phyloP scores from a whole-genome alignment of 1,139 yeast genomes.

The Geotrichum klebahnii region DNA sequence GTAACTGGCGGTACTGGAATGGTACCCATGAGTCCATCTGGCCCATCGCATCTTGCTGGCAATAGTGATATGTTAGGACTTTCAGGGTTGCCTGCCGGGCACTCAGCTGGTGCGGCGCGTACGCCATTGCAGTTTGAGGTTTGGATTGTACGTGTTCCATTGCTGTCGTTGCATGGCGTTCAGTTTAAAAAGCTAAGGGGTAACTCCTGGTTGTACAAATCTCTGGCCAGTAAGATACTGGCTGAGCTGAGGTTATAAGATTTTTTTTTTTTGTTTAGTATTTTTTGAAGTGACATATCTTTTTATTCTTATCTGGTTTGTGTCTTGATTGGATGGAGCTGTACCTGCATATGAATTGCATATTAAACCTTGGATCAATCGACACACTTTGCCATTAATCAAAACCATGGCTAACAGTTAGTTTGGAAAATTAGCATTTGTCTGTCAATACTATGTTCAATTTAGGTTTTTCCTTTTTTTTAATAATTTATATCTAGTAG shows the following conservation, averaged over 20 bases:
- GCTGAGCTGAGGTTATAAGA: constrained; percentile 59
- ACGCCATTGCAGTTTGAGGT: constrained; percentile 82
- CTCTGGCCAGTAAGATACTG: constrained; percentile 80
- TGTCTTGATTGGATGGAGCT: too few species aligned
- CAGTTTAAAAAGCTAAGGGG: constrained; percentile 92
- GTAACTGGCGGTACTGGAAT: constrained; percentile 21
- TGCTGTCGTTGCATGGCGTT: constrained; percentile 89
- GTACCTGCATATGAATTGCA: too few species aligned
- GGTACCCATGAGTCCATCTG: constrained; percentile 8
- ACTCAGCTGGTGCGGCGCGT: constrained; percentile 27
- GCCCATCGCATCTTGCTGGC: constrained; percentile 14
- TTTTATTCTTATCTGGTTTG: too few species aligned
- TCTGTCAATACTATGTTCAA: too few species aligned
- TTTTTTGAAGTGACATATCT: too few species aligned
- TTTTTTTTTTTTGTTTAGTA: neutral
- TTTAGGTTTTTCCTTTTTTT: neutral
- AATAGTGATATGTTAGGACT: constrained; percentile 15
- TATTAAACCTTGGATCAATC: too few species aligned
- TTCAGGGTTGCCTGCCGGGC: constrained; percentile 21
- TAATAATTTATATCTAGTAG: too few species aligned
- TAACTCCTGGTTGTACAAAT: constrained; percentile 92
- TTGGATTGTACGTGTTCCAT: constrained; percentile 86
- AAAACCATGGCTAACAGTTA: too few species aligned
- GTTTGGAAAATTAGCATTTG: too few species aligned
- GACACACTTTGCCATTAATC: too few species aligned